These are phyloP conservation scores for Microascus cirrosus DNA, from an alignment of 2,329 filamentous ascomycete genomes.

Conservation along the genomic window DNA sequence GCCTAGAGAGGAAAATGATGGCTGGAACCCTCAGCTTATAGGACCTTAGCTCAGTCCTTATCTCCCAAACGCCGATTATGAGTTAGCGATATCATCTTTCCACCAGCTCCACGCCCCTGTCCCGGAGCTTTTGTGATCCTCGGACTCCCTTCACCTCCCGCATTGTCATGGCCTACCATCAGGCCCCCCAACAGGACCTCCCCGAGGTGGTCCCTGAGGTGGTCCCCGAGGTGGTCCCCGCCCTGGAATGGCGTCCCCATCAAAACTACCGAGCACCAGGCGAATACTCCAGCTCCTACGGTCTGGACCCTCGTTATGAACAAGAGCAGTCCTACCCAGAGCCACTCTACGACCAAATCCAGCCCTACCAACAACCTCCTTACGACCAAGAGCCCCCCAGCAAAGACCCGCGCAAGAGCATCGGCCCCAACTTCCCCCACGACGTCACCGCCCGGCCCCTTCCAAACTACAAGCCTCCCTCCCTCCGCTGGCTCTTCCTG, in stretches of 20 bases:
- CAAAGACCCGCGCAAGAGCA: neutral
- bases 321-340: too few species aligned
- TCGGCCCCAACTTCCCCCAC: neutral
- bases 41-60: too few species aligned
- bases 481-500: constrained; percentile 1
- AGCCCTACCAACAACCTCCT: too few species aligned
- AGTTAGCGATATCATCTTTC: too few species aligned
- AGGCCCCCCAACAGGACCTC: constrained; percentile 1
- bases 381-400: neutral
- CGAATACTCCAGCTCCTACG: neutral
- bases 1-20: too few species aligned
- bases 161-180: neutral
- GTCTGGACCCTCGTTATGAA: neutral
- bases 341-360: too few species aligned
- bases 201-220: neutral
- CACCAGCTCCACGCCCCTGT: too few species aligned
- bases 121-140: too few species aligned
- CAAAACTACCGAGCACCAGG: neutral
- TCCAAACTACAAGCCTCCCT: neutral
- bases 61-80: too few species aligned
- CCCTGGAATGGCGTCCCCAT: neutral
- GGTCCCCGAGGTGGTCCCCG: neutral
- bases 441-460: neutral
- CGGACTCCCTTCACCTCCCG: too few species aligned
- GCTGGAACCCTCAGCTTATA: too few species aligned